Evolutionary conservation across 768 basidiomycete genomes (phyloP).

Genomic region (Kwoniella dendrophila): DNA sequence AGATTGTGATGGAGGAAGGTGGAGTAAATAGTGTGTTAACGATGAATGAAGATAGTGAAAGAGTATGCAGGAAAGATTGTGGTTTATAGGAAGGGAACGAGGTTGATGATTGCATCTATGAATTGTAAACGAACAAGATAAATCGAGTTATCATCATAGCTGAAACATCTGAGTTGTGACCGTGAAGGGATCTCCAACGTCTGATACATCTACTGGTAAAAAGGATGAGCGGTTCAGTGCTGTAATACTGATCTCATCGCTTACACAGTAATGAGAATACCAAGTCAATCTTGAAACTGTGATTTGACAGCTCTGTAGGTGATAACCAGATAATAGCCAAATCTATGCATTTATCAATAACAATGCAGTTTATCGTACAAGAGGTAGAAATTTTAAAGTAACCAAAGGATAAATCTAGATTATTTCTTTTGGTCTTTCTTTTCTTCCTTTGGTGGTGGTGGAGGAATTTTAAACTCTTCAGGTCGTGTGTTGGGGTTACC

Average conservation of each 20-base stretch:
- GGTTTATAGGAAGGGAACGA: background rate
- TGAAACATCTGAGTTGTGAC: background rate
- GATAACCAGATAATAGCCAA: too few relatives aligned
- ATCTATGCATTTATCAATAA: conserved; percentile 15
- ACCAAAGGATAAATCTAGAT: background rate
- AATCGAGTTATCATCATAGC: background rate
- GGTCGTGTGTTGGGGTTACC: conserved; percentile 57
- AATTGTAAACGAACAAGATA: background rate
- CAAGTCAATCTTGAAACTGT: too few relatives aligned
- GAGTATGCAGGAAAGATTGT: background rate
- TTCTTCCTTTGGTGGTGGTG: conserved; percentile 73
- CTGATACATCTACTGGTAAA: background rate
- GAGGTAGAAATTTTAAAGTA: too few relatives aligned
- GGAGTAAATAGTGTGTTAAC: background rate
- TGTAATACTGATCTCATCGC: too few relatives aligned
- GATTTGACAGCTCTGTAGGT: too few relatives aligned
- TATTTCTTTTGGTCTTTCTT: conserved; percentile 64
- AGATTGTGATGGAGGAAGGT: background rate
- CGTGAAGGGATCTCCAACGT: conserved; percentile 1
- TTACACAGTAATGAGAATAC: too few relatives aligned
- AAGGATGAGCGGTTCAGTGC: too few relatives aligned
- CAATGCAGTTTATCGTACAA: conserved; percentile 3
- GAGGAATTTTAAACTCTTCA: conserved; percentile 56
- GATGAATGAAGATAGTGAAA: background rate
- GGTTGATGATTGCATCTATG: background rate